Conservation (phyloP, 306 rosid genomes). For the Prunus campanulata region DNA sequence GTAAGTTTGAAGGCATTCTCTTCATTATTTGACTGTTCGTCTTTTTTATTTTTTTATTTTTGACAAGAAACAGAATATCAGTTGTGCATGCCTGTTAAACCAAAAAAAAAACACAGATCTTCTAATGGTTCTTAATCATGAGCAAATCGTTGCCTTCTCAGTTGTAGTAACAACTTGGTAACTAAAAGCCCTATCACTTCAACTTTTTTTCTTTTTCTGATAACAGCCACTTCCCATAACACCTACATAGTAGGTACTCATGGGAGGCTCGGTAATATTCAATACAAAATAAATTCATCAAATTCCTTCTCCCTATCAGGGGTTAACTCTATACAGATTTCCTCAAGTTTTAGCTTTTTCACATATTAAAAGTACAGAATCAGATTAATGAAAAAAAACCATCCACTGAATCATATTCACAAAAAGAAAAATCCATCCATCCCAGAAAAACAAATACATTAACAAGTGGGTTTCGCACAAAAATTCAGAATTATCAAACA, state of each 20-base stretch:
- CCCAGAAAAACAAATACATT: not conserved
- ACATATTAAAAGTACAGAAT: not conserved
- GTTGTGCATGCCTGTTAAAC: not conserved
- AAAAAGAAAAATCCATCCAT: not conserved
- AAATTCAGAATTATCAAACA: not conserved
- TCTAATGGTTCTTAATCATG: not conserved
- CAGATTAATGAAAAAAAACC: not conserved
- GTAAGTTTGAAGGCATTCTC: not conserved
- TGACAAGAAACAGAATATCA: not conserved
- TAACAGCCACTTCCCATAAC: not conserved
- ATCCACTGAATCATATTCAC: no score
- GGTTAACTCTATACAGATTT: not conserved
- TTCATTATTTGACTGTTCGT: not conserved
- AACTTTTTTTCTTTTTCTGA: not conserved
- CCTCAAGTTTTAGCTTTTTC: not conserved
- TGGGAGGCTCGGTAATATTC: not conserved
- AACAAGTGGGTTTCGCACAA: not conserved
- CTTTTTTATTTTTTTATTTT: not conserved
- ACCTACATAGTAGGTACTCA: not conserved
- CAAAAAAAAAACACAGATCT: not conserved
- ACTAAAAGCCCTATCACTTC: not conserved
- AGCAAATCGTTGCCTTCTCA: not conserved
- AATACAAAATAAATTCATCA: not conserved
- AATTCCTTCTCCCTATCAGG: not conserved
- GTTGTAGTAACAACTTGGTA: not conserved